phyloP scores from a whole-genome alignment of 2,329 filamentous ascomycete genomes.

The Trichoderma sp. region DNA sequence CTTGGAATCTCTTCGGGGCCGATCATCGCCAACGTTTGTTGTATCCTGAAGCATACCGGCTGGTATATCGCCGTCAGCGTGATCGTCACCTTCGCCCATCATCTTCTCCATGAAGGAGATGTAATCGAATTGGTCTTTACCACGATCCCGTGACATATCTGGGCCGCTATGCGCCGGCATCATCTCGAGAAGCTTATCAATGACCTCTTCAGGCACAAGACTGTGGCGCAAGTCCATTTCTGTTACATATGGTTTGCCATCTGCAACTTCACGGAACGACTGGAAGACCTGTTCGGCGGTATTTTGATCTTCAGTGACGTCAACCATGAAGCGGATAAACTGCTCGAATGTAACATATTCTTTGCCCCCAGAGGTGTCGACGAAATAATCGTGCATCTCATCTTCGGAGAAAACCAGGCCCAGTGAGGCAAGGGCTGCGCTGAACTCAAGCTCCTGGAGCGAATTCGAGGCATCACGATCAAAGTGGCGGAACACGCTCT shows the following conservation, averaged over 20 bases:
- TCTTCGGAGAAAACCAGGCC: constrained; percentile 95
- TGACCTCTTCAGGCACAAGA: constrained; percentile 94
- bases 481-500: constrained; percentile 97
- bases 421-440: constrained; percentile 89
- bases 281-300: constrained; percentile 98
- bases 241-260: constrained; percentile 98
- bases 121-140: constrained; percentile 90
- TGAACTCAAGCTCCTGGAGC: constrained; percentile 92
- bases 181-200: constrained; percentile 84
- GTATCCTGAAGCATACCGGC: constrained; percentile 43
- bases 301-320: constrained; percentile 98
- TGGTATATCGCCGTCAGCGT: constrained; percentile 36
- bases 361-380: constrained; percentile 78
- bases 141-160: constrained; percentile 82
- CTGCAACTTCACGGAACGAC: constrained; percentile 94
- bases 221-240: constrained; percentile 95
- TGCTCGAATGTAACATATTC: constrained; percentile 94
- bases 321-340: constrained; percentile 99
- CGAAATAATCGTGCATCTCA: constrained; percentile 96
- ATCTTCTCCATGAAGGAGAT: constrained; percentile 95
- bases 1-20: constrained; percentile 42
- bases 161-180: constrained; percentile 86
- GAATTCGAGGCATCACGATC: constrained; percentile 91
- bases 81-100: constrained; percentile 55
- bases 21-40: constrained; percentile 40